Evolutionary conservation across 148 eudicot species (phyloP), one percentile per base, ranked within the genome.

Genomic region (Arbutus unedo): DNA sequence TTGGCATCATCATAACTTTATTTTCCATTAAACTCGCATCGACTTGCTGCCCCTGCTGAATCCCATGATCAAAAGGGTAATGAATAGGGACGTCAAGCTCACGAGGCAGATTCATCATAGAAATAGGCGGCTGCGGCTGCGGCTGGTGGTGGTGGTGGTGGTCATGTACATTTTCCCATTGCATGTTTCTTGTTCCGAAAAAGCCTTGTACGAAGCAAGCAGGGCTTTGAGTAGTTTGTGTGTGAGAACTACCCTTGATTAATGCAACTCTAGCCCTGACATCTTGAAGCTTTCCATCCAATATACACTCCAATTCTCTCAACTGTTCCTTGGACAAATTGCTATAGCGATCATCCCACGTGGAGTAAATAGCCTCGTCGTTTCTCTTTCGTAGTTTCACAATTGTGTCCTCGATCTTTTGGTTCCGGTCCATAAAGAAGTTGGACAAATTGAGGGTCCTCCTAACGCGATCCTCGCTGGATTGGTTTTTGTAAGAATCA

Each of bases 271-370:
- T 71, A 8, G 50, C 45, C 53, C 47, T 83, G 19, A 31, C 70
- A 70, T 4, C 73, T 15, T 7, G 31, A 70, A 79, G 21, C 70
- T 71, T 83, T 5, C 18, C 48, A 3, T 83, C 78, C 53, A 83
- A 71, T 0, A 44, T 6, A 47, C 5, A 7, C 2, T 51, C 77
- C 56, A 83, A 71, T 79, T 78, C 72, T 47, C 44, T 53, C 31
- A 83, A 50, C 6, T 71, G 16, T 19, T 79, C 60, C 21, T 31
- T 25, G 0, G 82, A 55, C 3, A 72, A 41, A 49, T 8, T 31
- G 8, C 73, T 38, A 14, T 78, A 78, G 0, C 78, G 78, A 8
- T 23, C 78, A n/a, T 83, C 85, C 85, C 85, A 83, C 6, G 78
- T 70, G 3, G 82, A 2, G 48, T 83, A 83, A 45, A 4, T 15